Conservation (phyloP, 768 basidiomycete species). For the Termitomyces bulborhizus region DNA sequence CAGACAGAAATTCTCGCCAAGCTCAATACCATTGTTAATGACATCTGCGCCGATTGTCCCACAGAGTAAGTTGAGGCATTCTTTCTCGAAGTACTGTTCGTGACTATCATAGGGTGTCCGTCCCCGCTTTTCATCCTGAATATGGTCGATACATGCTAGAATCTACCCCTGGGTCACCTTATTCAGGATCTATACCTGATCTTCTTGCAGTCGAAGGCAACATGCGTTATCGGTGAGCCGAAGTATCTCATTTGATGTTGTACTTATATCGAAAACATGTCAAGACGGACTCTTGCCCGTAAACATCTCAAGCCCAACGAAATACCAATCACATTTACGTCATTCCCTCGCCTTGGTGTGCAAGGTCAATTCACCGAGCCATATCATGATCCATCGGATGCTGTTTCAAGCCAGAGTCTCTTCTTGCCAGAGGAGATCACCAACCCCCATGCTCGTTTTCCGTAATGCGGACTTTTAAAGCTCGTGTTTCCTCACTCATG, state of each 20-base stretch:
- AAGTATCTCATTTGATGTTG: conserved; percentile 1
- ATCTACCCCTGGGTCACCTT: conserved; percentile 93
- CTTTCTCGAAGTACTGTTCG: background rate
- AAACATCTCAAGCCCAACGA: conserved; percentile 81
- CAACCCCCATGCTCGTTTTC: conserved; percentile 96
- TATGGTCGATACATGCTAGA: conserved; percentile 99
- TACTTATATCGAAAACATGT: background rate
- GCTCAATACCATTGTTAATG: conserved; percentile 60
- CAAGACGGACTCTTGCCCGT: conserved; percentile 77
- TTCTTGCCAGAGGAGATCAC: conserved; percentile 96
- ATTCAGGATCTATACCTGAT: conserved; percentile 82
- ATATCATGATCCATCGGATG: conserved; percentile 64
- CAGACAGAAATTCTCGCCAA: conserved; percentile 91
- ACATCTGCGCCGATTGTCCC: conserved; percentile 55
- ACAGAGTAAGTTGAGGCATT: conserved; percentile 42
- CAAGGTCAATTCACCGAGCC: conserved; percentile 92
- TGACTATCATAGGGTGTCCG: conserved; percentile 42
- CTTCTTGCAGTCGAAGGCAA: conserved; percentile 87
- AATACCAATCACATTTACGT: conserved; percentile 87
- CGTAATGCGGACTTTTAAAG: conserved; percentile 41
- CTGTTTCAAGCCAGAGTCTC: conserved; percentile 85
- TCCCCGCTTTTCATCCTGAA: conserved; percentile 95
- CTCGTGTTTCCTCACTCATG: conserved; percentile 8
- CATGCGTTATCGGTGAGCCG: conserved; percentile 82
- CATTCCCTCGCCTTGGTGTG: conserved; percentile 90